phyloP scores from a whole-genome alignment of 352 stramenopile species.

The Globisporangium iwayamae region DNA sequence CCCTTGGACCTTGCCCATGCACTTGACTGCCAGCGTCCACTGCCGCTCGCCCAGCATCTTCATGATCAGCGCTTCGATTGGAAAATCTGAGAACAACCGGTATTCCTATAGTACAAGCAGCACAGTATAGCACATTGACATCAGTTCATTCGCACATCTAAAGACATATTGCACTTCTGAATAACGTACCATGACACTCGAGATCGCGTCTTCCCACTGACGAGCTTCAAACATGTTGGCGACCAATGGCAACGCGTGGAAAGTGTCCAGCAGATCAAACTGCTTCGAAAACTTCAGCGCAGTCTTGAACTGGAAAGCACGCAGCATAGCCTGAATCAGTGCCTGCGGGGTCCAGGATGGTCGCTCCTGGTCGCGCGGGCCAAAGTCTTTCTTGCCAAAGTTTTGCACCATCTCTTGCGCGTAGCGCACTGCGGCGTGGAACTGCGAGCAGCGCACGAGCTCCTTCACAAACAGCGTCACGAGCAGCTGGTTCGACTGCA shows the following conservation, averaged over 20 bases:
- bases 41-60: slow-evolving; percentile 69
- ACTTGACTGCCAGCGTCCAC: slow-evolving; percentile 72
- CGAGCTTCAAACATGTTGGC: slow-evolving; percentile 66
- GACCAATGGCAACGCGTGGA: slow-evolving; percentile 59
- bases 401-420: slow-evolving; percentile 77
- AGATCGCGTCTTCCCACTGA: slow-evolving; percentile 67
- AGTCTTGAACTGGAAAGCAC: slow-evolving; percentile 60
- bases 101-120: slow-evolving; percentile 28
- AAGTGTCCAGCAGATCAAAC: slow-evolving; percentile 70
- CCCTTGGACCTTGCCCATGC: slow-evolving; percentile 67
- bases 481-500: slow-evolving; percentile 66
- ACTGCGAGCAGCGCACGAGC: slow-evolving; percentile 59
- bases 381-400: slow-evolving; percentile 54
- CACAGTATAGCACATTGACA: neutral
- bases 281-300: slow-evolving; percentile 81
- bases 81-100: slow-evolving; percentile 66
- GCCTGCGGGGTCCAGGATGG: slow-evolving; percentile 75
- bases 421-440: slow-evolving; percentile 65
- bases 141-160: slow-evolving; percentile 4
- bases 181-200: slow-evolving; percentile 51
- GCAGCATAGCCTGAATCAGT: slow-evolving; percentile 83
- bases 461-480: slow-evolving; percentile 84
- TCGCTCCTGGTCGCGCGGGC: slow-evolving; percentile 20
- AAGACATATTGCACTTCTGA: neutral
- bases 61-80: slow-evolving; percentile 53